phyloP scores from a whole-genome alignment of 495 filamentous ascomycete genomes.

The Aspergillus heteromorphus region DNA sequence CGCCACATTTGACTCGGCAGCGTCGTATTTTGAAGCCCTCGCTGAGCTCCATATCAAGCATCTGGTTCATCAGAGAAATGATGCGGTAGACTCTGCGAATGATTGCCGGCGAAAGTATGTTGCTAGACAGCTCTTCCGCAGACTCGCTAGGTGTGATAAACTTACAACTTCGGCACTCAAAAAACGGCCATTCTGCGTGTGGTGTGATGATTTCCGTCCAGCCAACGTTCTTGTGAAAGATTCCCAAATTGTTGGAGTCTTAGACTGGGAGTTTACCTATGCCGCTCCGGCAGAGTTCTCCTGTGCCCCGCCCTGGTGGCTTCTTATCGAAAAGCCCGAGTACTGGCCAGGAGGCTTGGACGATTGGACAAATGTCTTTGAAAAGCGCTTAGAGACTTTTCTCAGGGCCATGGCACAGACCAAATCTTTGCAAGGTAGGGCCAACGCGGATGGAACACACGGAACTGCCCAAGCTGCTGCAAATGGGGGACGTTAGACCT shows the following conservation, averaged over 20 bases:
- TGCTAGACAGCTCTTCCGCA: conserved; percentile 34
- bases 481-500: no score
- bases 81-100: conserved; percentile 27
- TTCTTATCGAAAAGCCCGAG: conserved; percentile 32
- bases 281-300: conserved; percentile 11
- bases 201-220: conserved; percentile 22
- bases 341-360: conserved; percentile 24
- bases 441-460: no score
- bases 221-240: conserved; percentile 19
- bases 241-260: conserved; percentile 3
- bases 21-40: conserved; percentile 28
- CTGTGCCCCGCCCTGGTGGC: conserved; percentile 38
- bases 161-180: neutral
- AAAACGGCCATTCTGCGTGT: conserved; percentile 8
- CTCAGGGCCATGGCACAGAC: conserved; percentile 6
- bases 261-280: conserved; percentile 14
- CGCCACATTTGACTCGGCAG: conserved; percentile 30
- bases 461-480: no score
- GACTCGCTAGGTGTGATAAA: conserved; percentile 22
- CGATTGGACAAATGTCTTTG: conserved; percentile 7
- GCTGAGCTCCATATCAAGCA: conserved; percentile 38
- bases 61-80: conserved; percentile 35
- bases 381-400: conserved; percentile 12
- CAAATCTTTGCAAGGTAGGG: no score
- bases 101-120: conserved; percentile 38